Base-by-base conservation (phyloP, 345 rosid genomes). In the Raphanus sativus region DNA sequence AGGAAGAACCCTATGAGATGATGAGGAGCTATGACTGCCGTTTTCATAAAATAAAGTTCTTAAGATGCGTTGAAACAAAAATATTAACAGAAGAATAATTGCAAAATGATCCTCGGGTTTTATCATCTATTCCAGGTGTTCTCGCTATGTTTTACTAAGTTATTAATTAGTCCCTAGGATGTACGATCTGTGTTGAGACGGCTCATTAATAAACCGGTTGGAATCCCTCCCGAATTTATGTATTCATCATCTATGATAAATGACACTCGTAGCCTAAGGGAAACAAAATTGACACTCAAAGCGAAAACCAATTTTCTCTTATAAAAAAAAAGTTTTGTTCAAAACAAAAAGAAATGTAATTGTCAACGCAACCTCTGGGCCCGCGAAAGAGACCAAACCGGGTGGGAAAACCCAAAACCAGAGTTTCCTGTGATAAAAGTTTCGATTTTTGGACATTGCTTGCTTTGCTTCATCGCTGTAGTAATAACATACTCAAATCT, bases 1-100 rank as follows among this genome's bases (percentile, higher is more conserved):
- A 69, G 34, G 40, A 58, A 7, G 62, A 58, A 77, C 81, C 75
- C 76, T 77, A 62, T 28, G 29, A 28, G 29, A 28, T 63, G 60
- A 60, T n/a, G n/a, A n/a, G n/a, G n/a, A 21, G 62, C 55, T 60
- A 28, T 58, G 6, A 13, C 38, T 16, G 11, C 55, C 38, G 58
- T 60, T 58, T 40, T 67, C 72, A 42, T 2, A 6, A 30, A 25
- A 28, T 16, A 28, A 40, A 54, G 9, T 7, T 28, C 29, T 55
- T 58, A 5, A 29, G 73, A 45, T 61, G 52, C 67, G 29, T 45
- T 59, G 55, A 77, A 71, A 42, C 25, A 25, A 26, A 76, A 50
- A 69, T 61, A n/a, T 38, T 55, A 26, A n/a, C 26, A 59, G 24
- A 42, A 56, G 5, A 1, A 12, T 54, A 70, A 28, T 70, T 70